Conservation (phyloP, 495 filamentous ascomycete genomes). For the Daldinia loculata region DNA sequence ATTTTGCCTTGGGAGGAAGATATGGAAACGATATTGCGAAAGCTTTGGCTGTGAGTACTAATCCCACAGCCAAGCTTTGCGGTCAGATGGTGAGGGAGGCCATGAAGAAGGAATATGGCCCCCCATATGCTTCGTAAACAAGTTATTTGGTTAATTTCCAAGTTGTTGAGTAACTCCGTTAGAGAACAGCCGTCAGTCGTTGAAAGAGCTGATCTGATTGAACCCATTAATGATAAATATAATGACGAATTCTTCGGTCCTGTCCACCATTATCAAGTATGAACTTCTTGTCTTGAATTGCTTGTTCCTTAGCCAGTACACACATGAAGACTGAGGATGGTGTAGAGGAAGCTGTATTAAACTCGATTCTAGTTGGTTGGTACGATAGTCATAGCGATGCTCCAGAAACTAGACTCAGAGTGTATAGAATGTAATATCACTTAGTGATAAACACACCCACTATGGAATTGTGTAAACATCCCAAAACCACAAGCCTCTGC, state of each 20-base stretch:
- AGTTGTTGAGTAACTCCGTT: neutral
- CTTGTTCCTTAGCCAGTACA: neutral
- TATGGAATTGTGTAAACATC: neutral
- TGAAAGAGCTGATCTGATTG: neutral
- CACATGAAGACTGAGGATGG: neutral
- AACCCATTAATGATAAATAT: neutral
- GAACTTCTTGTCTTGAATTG: neutral
- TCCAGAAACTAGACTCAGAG: neutral
- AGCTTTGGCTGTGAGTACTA: slow-evolving; percentile 78
- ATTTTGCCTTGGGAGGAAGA: slow-evolving; percentile 77
- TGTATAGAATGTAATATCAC: neutral
- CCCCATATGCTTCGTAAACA: slow-evolving; percentile 45
- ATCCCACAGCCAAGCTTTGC: slow-evolving; percentile 90
- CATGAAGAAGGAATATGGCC: slow-evolving; percentile 76
- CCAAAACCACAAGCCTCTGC: neutral
- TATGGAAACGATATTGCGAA: slow-evolving; percentile 83
- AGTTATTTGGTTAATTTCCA: neutral
- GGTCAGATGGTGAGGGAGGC: slow-evolving; percentile 87
- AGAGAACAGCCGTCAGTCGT: neutral
- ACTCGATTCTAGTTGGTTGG: neutral
- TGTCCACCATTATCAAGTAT: neutral
- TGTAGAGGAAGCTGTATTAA: neutral
- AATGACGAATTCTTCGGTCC: neutral
- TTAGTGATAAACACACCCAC: neutral
- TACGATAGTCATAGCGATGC: neutral